Evolutionary conservation across 163 green algal species (phyloP).

Genomic region (Scenedesmus sp.): DNA sequence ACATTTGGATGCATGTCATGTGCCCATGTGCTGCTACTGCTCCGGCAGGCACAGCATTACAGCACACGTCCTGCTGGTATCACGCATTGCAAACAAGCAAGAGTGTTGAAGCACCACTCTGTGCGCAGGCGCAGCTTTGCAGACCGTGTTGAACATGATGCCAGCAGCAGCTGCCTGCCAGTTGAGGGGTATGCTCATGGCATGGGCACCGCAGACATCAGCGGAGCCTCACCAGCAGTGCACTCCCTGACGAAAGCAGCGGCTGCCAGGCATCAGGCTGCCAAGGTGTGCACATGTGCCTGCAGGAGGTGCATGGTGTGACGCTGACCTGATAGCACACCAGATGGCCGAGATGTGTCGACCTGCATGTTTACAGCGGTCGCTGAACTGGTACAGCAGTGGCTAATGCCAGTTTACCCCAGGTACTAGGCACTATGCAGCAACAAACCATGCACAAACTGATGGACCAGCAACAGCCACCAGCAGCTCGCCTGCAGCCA

Average conservation of each 20-base stretch:
- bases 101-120: neutral
- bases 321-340: too few relatives aligned
- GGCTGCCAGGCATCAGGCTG: neutral
- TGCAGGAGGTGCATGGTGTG: too few relatives aligned
- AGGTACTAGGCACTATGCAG: neutral
- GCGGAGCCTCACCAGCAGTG: constrained; percentile 23
- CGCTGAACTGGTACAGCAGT: neutral
- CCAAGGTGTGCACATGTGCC: neutral
- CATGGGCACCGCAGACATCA: constrained; percentile 51
- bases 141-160: neutral
- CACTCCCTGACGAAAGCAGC: constrained; percentile 13
- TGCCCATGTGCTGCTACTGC: neutral
- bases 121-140: neutral
- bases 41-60: neutral
- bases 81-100: neutral
- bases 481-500: neutral
- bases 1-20: neutral
- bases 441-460: neutral
- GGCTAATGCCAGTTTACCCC: neutral
- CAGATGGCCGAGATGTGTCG: neutral
- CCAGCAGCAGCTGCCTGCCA: constrained; percentile 17
- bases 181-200: constrained; percentile 39
- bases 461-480: neutral
- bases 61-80: neutral
- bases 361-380: neutral